Evolutionary conservation across 176 grass and related monocot species (phyloP), one percentile per base, ranked within the genome.

Genomic region (Saccharum officinarum): DNA sequence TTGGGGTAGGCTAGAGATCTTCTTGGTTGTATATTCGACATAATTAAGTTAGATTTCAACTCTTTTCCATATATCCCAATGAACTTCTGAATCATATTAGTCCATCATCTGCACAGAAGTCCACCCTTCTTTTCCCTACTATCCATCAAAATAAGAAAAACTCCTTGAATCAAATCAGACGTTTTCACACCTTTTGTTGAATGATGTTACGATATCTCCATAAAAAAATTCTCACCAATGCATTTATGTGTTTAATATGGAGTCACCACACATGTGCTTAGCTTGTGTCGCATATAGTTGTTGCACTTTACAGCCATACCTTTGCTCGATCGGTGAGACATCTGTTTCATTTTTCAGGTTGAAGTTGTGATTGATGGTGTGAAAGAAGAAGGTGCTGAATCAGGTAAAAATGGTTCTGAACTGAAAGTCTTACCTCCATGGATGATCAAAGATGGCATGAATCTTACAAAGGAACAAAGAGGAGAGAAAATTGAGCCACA

Each of bases 391-490:
- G 90, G 89, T 61, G 50, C 42, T 76, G 90, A 94, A 76, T 79
- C 81, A 76, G 97, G 93, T 81, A 80, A 75, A 55, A 91, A 89
- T 87, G 78, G 78, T 87, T 46, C 61, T 4, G 44, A 20, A 9
- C 30, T 81, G 45, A 99, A 99, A 79, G 86, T 99, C 42, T 81
- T 99, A 50, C 97, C 97, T 82, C 93, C 93, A 62, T 99, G 97
- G 97, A 94, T 99, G 97, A 95, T 99, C 60, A 99, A 69, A 84
- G 64, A 96, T 78, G 97, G 97, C 75, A 99, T 99, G 97, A 93
- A 89, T 84, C 93, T 99, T 87, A 94, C 97, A 75, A 96, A 92
- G 82, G 97, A 99, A 85, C 97, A 99, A 85, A 90, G 93, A 71
- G 92, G 97, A 76, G 97, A 92, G 75, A 83, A 84, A 25, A 91